A percentile compares a stretch with the other conserved stretches of the same genome.
phyloP scores from a whole-genome alignment of 2,329 filamentous ascomycete species.

The Sclerotinia glacialis region DNA sequence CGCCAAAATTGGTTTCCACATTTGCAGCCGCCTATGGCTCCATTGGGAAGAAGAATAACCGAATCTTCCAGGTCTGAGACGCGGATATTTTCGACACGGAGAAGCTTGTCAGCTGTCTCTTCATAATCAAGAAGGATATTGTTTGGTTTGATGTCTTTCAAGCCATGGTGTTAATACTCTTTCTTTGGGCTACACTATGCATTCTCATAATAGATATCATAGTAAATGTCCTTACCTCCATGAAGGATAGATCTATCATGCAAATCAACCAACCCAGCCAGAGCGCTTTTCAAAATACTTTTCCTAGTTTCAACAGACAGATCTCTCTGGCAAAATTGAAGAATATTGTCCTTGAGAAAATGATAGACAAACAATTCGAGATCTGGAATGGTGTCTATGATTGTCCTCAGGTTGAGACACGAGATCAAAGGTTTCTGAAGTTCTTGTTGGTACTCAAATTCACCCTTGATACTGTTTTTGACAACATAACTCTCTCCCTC shows the following conservation, averaged over 20 bases:
- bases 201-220: not conserved
- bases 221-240: conserved; percentile 33
- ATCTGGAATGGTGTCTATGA: not conserved
- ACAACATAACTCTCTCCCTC: conserved; percentile 1
- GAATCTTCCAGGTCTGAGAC: conserved; percentile 8
- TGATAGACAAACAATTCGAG: not conserved
- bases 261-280: conserved; percentile 42
- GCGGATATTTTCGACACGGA: not conserved
- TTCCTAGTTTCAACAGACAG: conserved; percentile 35
- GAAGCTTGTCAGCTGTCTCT: not conserved
- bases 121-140: conserved; percentile 46
- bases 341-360: conserved; percentile 12
- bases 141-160: conserved; percentile 47
- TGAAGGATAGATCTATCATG: conserved; percentile 43
- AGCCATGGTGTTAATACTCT: not conserved
- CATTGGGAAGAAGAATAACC: not conserved
- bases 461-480: conserved; percentile 4
- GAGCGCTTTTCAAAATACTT: conserved; percentile 45
- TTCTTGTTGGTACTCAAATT: conserved; percentile 9
- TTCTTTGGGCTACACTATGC: not conserved
- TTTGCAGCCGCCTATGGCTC: conserved; percentile 34
- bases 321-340: conserved; percentile 3
- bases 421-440: not conserved
- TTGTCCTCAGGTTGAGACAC: not conserved
- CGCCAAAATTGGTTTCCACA: conserved; percentile 47